Evolutionary conservation across 2,329 filamentous ascomycete genomes (phyloP).

Genomic region (Epichloe amarillans): DNA sequence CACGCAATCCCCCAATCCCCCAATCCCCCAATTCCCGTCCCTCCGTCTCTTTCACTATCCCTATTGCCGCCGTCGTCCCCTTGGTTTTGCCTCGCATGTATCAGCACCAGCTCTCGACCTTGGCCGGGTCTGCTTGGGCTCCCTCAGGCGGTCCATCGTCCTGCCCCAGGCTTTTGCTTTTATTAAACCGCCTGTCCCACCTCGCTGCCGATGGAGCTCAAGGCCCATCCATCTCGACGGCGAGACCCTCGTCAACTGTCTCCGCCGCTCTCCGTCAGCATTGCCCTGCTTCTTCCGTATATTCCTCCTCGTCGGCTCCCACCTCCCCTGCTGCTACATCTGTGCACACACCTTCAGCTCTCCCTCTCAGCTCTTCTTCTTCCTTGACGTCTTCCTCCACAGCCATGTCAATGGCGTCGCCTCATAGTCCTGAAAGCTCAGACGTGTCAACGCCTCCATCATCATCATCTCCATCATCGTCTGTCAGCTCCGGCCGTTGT

Average conservation of each 20-base stretch:
- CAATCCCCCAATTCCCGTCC: slow-evolving; percentile 3
- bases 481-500: slow-evolving; percentile 32
- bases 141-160: slow-evolving; percentile 7
- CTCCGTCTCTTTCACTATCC: neutral
- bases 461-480: slow-evolving; percentile 37
- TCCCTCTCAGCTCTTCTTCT: slow-evolving; percentile 4
- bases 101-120: slow-evolving; percentile 8
- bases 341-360: neutral
- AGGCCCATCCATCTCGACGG: slow-evolving; percentile 2
- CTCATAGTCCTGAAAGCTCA: slow-evolving; percentile 32
- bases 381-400: slow-evolving; percentile 7
- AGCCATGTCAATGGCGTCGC: slow-evolving; percentile 18
- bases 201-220: slow-evolving; percentile 1
- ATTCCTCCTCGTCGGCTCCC: slow-evolving; percentile 1
- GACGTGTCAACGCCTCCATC: slow-evolving; percentile 43
- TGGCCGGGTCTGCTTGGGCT: slow-evolving; percentile 6
- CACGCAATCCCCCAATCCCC: neutral
- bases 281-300: slow-evolving; percentile 2
- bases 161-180: slow-evolving; percentile 7
- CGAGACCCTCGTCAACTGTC: slow-evolving; percentile 1
- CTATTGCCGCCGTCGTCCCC: slow-evolving; percentile 2
- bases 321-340: neutral
- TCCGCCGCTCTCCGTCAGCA: slow-evolving; percentile 1
- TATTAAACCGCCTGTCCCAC: slow-evolving; percentile 8
- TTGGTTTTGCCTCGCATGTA: slow-evolving; percentile 10